Evolutionary conservation across 257 asterid species (phyloP).

Genomic region (Plantago major): DNA sequence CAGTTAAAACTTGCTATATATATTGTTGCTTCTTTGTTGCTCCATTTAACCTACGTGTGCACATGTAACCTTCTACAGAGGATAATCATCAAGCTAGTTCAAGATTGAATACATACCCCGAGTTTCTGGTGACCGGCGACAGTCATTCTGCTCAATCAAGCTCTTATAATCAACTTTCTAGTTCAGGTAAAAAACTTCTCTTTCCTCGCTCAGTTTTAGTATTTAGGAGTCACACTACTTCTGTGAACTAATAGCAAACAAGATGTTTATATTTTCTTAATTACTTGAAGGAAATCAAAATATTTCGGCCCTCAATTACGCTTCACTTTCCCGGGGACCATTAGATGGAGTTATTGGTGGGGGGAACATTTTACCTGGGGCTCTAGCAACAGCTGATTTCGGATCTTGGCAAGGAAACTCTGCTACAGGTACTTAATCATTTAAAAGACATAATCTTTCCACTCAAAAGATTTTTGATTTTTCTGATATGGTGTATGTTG

Average conservation of each 20-base stretch:
- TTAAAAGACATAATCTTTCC: constrained; percentile 10
- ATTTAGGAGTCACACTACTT: constrained; percentile 11
- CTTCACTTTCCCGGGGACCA: constrained; percentile 34
- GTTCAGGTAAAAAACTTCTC: constrained; percentile 44
- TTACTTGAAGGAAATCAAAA: constrained; percentile 37
- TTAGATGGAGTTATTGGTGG: constrained; percentile 29
- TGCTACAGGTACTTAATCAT: constrained; percentile 40
- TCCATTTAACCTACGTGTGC: constrained; percentile 19
- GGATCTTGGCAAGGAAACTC: constrained; percentile 51
- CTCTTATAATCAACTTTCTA: constrained; percentile 39
- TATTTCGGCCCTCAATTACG: constrained; percentile 31
- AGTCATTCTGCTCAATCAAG: constrained; percentile 43
- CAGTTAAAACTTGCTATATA: constrained; percentile 8
- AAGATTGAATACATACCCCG: constrained; percentile 51
- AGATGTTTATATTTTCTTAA: background rate
- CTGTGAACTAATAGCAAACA: constrained; percentile 9
- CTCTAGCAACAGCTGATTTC: constrained; percentile 37
- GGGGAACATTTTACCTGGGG: constrained; percentile 33
- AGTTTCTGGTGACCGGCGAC: constrained; percentile 41
- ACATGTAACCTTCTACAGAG: constrained; percentile 39
- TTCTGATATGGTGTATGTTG: constrained; percentile 16
- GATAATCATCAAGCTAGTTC: constrained; percentile 61
- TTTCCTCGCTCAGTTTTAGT: constrained; percentile 19
- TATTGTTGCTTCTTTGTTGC: constrained; percentile 18
- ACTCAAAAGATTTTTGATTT: constrained; percentile 10